Evolutionary conservation across 345 rosid species (phyloP), one percentile per base, ranked within the genome.

Genomic region (Lumnitzera littorea): DNA sequence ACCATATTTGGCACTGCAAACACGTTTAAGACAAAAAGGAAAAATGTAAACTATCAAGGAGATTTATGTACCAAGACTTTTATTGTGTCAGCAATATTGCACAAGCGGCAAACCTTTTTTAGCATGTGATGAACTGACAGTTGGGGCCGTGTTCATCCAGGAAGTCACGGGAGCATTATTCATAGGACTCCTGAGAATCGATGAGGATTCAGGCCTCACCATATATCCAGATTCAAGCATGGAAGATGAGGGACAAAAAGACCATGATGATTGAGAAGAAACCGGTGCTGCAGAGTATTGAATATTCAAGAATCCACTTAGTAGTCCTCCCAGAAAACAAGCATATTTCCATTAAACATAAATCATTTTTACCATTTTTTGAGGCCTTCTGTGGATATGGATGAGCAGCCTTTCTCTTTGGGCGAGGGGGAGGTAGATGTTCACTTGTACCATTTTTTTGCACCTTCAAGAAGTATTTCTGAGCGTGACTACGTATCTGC

Each of bases 351-450:
- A 51, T 55, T 57, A 16, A 48, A 48, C 68, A 12, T 14, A 11
- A 65, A 53, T 27, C 47, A 49, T 54, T 52, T 72, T 36, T 62
- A 89, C 96, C 84, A 62, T 66, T 78, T 72, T 87, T 89, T 3
- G 86, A 75, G 27, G 95, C 95, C 61, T 89, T 89, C 48, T 87
- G 96, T 62, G 96, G 96, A 75, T 90, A 90, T n/a, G 96, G 95
- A 82, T 84, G 96, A 63, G 91, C 86, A 11, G 96, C 91, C 82
- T 87, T 90, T 71, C 95, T 78, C 73, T 89, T 89, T 15, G 96
- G 96, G 48, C 96, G 78, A 58, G 96, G 96, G 16, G 95, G 96
- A 72, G 96, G 95, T 70, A 90, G 75, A 72, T 90, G 96, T 78
- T 87, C 95, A 55, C 74, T 79, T 5, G 90, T 80, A 58, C 96